Evolutionary conservation across 2,329 filamentous ascomycete species (phyloP), one percentile per base, ranked within the genome.

Genomic region (Lachnellula cervina): DNA sequence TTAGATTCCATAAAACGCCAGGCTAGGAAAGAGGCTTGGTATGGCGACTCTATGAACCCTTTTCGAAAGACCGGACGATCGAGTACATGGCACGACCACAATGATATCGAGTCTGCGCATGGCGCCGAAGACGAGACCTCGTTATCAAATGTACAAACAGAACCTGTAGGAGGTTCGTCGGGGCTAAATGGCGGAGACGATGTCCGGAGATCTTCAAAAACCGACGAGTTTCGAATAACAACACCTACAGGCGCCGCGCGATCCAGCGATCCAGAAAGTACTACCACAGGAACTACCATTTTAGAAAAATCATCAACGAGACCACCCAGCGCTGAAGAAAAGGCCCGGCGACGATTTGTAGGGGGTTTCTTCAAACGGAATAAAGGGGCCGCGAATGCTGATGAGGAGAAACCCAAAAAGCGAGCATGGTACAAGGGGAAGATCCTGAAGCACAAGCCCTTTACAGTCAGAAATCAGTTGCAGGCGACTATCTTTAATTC

Each of bases 401-500:
- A 51, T 19, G 49, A 2, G 57, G 64, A 28, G 58, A 64, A 6
- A 51, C 49, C 8, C 56, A 69, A 68, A 51, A 65, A 66, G 51
- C 47, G 59, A 11, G 62, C 65, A 13, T 66, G 65, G 54, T 69
- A 66, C 42, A 65, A 60, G 46, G 66, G 66, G 21, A 73, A 76
- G 52, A 69, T 70, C n/a, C 69, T 76, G 54, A 72, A 76, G 53
- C 73, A 72, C 52, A 68, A 72, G 42, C 66, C 70, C 19, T 87
- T 82, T 57, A 87, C 84, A 0, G 66, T 81, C 8, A 73, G 73
- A 57, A 85, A 86, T 65, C 88, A 92, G 71, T 71, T 92, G 49
- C 83, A 84, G 63, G 83, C 88, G 17, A 91, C 90, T 0, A 64
- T 96, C 3, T 81, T 96, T 62, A 86, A 83, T 65, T 94, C 89